Evolutionary conservation across 306 rosid genomes (phyloP).

Genomic region (Lupinus albus): DNA sequence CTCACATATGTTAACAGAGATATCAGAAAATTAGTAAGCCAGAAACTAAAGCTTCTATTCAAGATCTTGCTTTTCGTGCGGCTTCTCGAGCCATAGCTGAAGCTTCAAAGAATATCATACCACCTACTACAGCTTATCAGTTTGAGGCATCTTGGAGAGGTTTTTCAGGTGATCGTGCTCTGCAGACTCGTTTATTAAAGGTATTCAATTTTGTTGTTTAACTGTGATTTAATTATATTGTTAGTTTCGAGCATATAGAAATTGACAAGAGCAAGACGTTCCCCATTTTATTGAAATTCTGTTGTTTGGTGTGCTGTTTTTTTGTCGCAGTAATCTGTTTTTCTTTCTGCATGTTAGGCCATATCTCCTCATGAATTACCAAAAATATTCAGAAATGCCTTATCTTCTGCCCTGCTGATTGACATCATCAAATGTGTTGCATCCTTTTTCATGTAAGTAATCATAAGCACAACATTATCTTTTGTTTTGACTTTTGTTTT

Average conservation of each 20-base stretch:
- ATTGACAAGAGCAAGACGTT: conserved; percentile 3
- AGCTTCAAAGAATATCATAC: conserved; percentile 64
- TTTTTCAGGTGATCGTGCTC: conserved; percentile 64
- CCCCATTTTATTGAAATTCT: conserved; percentile 22
- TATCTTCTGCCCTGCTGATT: conserved; percentile 66
- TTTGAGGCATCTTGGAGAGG: conserved; percentile 91
- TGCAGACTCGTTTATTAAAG: conserved; percentile 73
- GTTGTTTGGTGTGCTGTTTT: conserved; percentile 25
- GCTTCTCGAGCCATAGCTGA: conserved; percentile 73
- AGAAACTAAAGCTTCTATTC: conserved; percentile 59
- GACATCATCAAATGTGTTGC: conserved; percentile 82
- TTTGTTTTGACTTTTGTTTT: conserved; percentile 18
- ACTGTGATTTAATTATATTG: conserved; percentile 12
- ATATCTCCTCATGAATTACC: conserved; percentile 68
- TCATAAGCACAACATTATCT: conserved; percentile 1
- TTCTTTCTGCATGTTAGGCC: conserved; percentile 52
- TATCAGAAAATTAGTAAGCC: conserved; percentile 46
- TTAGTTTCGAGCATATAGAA: neutral
- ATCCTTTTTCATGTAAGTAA: conserved; percentile 73
- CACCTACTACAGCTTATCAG: conserved; percentile 89
- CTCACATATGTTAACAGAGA: conserved; percentile 52
- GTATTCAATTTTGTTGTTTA: conserved; percentile 40
- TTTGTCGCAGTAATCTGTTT: conserved; percentile 14
- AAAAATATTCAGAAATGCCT: conserved; percentile 79
- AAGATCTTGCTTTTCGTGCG: conserved; percentile 84